Base-by-base conservation (phyloP, 768 basidiomycete genomes). In the Lactarius sp. region DNA sequence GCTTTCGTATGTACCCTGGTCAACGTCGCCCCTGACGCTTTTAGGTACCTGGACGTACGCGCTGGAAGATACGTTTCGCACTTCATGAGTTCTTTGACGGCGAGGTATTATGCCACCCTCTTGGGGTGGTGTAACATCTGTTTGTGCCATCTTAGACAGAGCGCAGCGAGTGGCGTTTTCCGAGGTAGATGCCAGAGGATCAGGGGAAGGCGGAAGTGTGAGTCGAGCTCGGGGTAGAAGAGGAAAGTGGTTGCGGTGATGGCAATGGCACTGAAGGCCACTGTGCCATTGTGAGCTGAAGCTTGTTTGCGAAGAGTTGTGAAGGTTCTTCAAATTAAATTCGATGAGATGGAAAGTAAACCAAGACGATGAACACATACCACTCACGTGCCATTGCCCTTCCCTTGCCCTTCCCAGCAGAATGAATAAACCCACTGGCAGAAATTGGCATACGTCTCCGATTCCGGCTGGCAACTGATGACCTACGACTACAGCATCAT, bases 1-100 rank as follows among this genome's bases (percentile, higher is more conserved):
- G 16, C 18, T 14, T 87, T 75, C 81, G 80, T 33, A 93, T 90
- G 22, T 22, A 22, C 22, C 22, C 22, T n/a, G 22, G 1, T 22
- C 22, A 22, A 22, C 22, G 22, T 22, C 22, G 22, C 22, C 22
- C 22, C 22, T 1, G 22, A 22, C 22, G 22, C 22, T 22, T 22
- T 22, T 22, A 22, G 22, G 22, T 22, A 22, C 22, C 22, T 22
- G 22, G 22, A 22, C 22, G 22, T 22, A 22, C 60, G 80, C 77
- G 39, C 80, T 78, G 31, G 78, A 77, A 0, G 87, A 83, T 18
- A 97, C 93, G 71, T 95, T 96, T 73, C 86, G 81, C 49, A 98
- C 94, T 71, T 89, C 82, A 96, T 83, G 50, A 98, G 77, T 76
- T 98, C 94, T 79, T 97, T 98, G 61, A 97, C 85, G 27, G 76